Percentiles rank a stretch among this genome's conserved stretches.
Conservation (phyloP, 352 stramenopile species). For the Aphanomyces stellatus region DNA sequence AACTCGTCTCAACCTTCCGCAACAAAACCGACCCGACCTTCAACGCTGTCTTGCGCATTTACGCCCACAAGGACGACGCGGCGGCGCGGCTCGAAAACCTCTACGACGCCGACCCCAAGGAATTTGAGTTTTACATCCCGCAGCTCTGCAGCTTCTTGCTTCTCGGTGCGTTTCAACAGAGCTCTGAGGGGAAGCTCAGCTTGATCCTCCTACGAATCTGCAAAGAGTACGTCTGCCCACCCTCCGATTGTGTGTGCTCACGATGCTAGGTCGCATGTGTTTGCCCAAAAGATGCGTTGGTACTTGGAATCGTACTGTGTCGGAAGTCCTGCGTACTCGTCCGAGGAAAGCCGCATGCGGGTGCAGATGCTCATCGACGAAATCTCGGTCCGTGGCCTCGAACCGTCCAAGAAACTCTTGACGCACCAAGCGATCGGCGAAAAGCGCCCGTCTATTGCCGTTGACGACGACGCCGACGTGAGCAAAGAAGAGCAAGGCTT, state of each 20-base stretch:
- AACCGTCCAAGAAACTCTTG: conserved; percentile 21
- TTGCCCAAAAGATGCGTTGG: conserved; percentile 80
- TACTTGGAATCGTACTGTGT: conserved; percentile 76
- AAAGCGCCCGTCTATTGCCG: not conserved
- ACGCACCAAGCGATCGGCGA: conserved; percentile 4
- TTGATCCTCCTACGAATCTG: conserved; percentile 70
- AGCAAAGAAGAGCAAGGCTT: conserved; percentile 4
- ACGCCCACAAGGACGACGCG: conserved; percentile 61
- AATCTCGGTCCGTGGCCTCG: conserved; percentile 44
- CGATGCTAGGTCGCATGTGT: conserved; percentile 57
- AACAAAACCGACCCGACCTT: conserved; percentile 56
- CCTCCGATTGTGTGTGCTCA: conserved; percentile 7
- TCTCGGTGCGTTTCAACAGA: conserved; percentile 52
- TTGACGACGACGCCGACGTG: conserved; percentile 36
- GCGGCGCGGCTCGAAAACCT: conserved; percentile 42
- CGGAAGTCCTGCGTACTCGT: conserved; percentile 46
- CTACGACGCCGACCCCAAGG: conserved; percentile 44
- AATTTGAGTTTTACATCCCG: conserved; percentile 80
- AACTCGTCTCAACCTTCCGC: conserved; percentile 59
- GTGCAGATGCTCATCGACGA: conserved; percentile 78
- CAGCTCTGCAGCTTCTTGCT: conserved; percentile 80
- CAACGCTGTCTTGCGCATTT: conserved; percentile 74
- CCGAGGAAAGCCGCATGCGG: conserved; percentile 39
- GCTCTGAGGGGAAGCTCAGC: conserved; percentile 40
- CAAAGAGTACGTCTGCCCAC: conserved; percentile 48